phyloP scores from a whole-genome alignment of 495 filamentous ascomycete species.

The Copromyces sp. region DNA sequence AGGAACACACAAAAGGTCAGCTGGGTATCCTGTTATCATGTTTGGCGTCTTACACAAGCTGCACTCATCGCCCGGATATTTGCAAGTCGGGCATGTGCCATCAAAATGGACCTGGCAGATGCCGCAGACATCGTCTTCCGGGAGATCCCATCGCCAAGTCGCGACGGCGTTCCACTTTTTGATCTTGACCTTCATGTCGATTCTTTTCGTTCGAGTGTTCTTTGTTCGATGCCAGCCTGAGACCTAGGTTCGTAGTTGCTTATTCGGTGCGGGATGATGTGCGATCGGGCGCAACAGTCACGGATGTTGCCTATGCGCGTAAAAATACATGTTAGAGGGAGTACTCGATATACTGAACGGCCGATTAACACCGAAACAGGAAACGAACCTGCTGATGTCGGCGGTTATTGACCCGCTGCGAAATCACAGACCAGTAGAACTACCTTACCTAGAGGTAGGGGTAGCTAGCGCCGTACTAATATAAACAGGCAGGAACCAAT shows the following conservation, averaged over 20 bases:
- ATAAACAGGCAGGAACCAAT: neutral
- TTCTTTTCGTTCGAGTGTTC: neutral
- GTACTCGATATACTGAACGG: neutral
- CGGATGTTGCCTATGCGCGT: neutral
- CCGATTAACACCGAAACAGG: neutral
- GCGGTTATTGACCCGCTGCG: neutral
- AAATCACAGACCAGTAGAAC: neutral
- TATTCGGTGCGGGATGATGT: neutral
- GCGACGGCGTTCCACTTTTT: conserved; percentile 89
- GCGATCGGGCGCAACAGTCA: neutral
- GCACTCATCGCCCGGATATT: conserved; percentile 95
- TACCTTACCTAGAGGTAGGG: too few relatives aligned
- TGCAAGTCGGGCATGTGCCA: conserved; percentile 93
- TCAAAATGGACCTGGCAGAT: conserved; percentile 98
- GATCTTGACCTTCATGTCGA: conserved; percentile 82
- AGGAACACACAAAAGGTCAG: neutral
- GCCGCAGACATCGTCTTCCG: conserved; percentile 94
- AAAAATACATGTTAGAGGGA: neutral
- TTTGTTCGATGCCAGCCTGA: neutral
- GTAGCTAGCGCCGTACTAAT: neutral
- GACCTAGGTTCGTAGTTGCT: neutral
- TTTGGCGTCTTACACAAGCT: conserved; percentile 56
- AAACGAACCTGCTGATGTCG: neutral
- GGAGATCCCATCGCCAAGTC: conserved; percentile 95
- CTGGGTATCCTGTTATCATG: neutral